Evolutionary conservation across 225 moss, liverwort and hornwort genomes (phyloP).

Genomic region (Asterella californica): DNA sequence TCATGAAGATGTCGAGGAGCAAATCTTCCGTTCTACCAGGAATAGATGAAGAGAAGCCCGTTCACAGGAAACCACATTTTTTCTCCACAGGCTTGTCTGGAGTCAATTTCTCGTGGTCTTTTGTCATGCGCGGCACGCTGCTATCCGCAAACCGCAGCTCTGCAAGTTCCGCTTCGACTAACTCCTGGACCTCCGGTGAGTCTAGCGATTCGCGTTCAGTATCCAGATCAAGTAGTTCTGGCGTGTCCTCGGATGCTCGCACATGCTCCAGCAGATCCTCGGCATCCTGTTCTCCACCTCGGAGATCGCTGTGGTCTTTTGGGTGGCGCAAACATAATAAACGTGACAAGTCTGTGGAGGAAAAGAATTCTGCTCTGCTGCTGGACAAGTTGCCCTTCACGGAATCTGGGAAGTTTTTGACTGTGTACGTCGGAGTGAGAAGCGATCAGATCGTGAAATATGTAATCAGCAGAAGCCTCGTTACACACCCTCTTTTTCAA

Average conservation of each 20-base stretch:
- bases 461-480: conserved; percentile 2
- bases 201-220: background rate
- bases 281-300: background rate
- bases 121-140: conserved; percentile 15
- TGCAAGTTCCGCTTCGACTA: background rate
- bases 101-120: conserved; percentile 16
- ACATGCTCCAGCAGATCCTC: background rate
- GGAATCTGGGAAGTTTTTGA: conserved; percentile 4
- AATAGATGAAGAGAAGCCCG: background rate
- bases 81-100: conserved; percentile 8
- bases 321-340: background rate
- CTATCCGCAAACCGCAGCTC: conserved; percentile 6
- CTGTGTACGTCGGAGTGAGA: conserved; percentile 5
- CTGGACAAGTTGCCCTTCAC: conserved; percentile 2
- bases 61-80: conserved; percentile 1
- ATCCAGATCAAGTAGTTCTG: background rate
- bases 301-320: conserved; percentile 7
- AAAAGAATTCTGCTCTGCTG: background rate
- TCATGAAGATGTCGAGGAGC: background rate
- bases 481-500: conserved; percentile 14
- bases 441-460: conserved; percentile 11
- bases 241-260: background rate
- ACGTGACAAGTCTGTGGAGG: background rate
- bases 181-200: background rate
- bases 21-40: background rate